These are phyloP conservation scores for Dendrobium officinale DNA, from an alignment of 106 monocot species.

Conservation along the genomic window DNA sequence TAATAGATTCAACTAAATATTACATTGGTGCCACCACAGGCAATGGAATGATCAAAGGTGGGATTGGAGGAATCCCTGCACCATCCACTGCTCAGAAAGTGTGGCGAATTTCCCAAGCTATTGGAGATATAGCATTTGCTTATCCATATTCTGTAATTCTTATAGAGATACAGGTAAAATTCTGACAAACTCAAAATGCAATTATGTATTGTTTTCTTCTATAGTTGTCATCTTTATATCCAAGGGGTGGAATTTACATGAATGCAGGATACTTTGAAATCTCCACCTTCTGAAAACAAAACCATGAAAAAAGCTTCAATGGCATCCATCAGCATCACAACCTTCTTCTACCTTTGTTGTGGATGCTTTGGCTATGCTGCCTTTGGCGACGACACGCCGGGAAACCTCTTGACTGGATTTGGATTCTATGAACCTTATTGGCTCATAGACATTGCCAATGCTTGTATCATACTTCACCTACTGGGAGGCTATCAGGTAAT, in stretches of 20 bases:
- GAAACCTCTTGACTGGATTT: conserved; percentile 79
- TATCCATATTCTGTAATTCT: conserved; percentile 71
- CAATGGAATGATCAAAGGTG: conserved; percentile 61
- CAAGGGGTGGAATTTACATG: too few relatives aligned
- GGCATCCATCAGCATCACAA: conserved; percentile 47
- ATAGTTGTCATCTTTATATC: too few relatives aligned
- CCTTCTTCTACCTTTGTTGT: conserved; percentile 91
- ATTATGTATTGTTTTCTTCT: too few relatives aligned
- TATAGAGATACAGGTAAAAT: conserved; percentile 68
- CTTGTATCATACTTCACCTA: conserved; percentile 74
- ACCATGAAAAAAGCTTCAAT: conserved; percentile 82
- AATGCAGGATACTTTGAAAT: conserved; percentile 75
- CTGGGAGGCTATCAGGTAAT: conserved; percentile 84
- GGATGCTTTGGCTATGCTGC: conserved; percentile 90
- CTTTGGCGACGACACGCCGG: conserved; percentile 74
- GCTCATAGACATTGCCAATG: conserved; percentile 86
- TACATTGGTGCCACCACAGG: conserved; percentile 14
- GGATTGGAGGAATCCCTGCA: conserved; percentile 42
- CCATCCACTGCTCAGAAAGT: conserved; percentile 48
- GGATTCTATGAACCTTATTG: conserved; percentile 89
- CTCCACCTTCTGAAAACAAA: conserved; percentile 71
- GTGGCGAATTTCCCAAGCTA: conserved; percentile 69
- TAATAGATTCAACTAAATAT: too few relatives aligned
- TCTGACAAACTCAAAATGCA: not conserved
- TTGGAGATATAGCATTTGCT: conserved; percentile 87